phyloP scores from a whole-genome alignment of 495 filamentous ascomycete species.

The Hypoxylon cercidicola region DNA sequence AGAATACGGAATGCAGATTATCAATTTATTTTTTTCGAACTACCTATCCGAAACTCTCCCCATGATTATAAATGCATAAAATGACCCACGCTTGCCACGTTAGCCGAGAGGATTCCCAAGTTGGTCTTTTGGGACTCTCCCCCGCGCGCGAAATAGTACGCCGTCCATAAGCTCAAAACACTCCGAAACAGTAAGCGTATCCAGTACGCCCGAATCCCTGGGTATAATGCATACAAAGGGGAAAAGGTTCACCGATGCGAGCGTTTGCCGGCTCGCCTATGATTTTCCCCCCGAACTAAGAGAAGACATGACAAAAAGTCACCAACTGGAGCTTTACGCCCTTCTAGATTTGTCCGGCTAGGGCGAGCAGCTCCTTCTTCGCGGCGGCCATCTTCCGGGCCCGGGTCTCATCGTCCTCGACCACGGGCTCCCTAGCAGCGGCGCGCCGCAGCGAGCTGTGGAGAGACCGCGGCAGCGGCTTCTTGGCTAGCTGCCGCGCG shows the following conservation, averaged over 20 bases:
- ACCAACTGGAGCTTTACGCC: not conserved
- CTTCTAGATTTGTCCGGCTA: slow-evolving; percentile 35
- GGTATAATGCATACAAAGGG: slow-evolving; percentile 39
- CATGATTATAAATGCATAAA: slow-evolving; percentile 20
- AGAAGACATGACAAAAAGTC: not conserved
- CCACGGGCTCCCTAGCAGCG: slow-evolving; percentile 15
- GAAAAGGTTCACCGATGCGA: slow-evolving; percentile 4
- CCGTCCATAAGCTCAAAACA: slow-evolving; percentile 31
- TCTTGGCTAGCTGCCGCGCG: slow-evolving; percentile 52
- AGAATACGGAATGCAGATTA: not conserved
- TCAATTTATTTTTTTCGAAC: slow-evolving; percentile 22
- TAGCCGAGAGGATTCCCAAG: slow-evolving; percentile 13
- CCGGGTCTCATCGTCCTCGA: slow-evolving; percentile 43
- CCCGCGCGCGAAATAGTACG: slow-evolving; percentile 22
- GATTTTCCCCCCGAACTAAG: not conserved
- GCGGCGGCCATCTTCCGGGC: slow-evolving; percentile 49
- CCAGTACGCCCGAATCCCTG: slow-evolving; percentile 38
- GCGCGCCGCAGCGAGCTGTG: slow-evolving; percentile 52
- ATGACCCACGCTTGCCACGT: slow-evolving; percentile 10
- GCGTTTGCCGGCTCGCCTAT: not conserved
- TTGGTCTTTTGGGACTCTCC: slow-evolving; percentile 3
- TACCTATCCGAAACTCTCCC: slow-evolving; percentile 9
- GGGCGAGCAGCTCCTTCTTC: slow-evolving; percentile 51
- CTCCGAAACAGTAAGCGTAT: slow-evolving; percentile 41
- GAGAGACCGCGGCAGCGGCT: slow-evolving; percentile 51